phyloP scores from a whole-genome alignment of 2,329 filamentous ascomycete species.

The Claviceps arundinis region DNA sequence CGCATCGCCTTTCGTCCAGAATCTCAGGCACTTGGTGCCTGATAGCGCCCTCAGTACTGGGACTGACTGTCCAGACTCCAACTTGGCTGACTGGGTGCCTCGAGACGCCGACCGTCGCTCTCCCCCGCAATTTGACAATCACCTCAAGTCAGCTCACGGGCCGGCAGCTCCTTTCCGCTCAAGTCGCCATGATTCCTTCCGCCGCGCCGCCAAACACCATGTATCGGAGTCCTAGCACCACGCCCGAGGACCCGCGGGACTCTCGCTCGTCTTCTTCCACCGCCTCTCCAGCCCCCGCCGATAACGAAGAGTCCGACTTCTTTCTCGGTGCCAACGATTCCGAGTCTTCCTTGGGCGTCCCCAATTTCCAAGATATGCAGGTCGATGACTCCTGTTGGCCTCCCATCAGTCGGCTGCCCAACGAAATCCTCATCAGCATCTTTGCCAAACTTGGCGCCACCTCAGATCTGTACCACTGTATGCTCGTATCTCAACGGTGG shows the following conservation, averaged over 20 bases:
- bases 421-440: slow-evolving; percentile 87
- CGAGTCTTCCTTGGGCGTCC: slow-evolving; percentile 75
- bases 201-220: slow-evolving; percentile 8
- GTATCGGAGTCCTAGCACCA: slow-evolving; percentile 9
- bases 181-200: slow-evolving; percentile 7
- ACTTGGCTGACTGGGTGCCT: slow-evolving; percentile 5
- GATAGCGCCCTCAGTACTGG: neutral
- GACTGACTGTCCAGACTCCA: slow-evolving; percentile 2
- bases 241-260: slow-evolving; percentile 30
- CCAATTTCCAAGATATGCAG: slow-evolving; percentile 62
- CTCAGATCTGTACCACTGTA: slow-evolving; percentile 69
- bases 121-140: neutral
- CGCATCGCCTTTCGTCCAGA: neutral
- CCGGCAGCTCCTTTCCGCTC: neutral
- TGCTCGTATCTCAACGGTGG: slow-evolving; percentile 93
- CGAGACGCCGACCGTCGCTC: neutral
- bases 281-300: slow-evolving; percentile 60
- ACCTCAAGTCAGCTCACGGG: neutral
- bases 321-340: slow-evolving; percentile 85
- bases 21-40: neutral
- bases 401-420: slow-evolving; percentile 76
- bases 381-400: slow-evolving; percentile 55
- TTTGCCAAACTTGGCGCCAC: slow-evolving; percentile 72
- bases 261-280: slow-evolving; percentile 54
- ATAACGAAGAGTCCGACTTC: slow-evolving; percentile 89